Evolutionary conservation across 345 rosid genomes (phyloP).

Genomic region (Geranium brycei): DNA sequence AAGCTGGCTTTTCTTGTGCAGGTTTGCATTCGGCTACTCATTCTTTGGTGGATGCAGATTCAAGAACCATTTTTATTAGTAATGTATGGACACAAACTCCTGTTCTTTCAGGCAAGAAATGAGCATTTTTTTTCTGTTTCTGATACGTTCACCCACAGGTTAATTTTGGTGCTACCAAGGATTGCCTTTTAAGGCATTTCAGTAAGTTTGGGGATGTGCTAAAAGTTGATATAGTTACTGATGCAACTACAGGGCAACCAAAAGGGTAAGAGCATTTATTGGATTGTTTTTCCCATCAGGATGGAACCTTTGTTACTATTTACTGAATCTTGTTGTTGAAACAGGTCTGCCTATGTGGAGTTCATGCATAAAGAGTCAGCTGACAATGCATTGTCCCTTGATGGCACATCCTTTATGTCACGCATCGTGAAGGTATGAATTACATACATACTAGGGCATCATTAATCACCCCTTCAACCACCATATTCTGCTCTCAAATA

Average conservation of each 20-base stretch:
- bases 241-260: constrained; percentile 84
- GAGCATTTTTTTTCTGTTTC: neutral
- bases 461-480: neutral
- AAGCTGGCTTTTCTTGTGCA: neutral
- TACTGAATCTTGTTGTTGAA: constrained; percentile 4
- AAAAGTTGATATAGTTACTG: constrained; percentile 73
- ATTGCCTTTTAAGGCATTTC: constrained; percentile 78
- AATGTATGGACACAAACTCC: constrained; percentile 39
- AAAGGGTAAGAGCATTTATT: constrained; percentile 46
- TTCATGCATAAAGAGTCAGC: constrained; percentile 78
- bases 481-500: too few species aligned
- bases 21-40: constrained; percentile 27
- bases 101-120: neutral
- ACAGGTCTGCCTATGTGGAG: constrained; percentile 91
- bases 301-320: neutral
- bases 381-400: constrained; percentile 65
- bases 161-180: constrained; percentile 92
- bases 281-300: neutral
- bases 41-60: constrained; percentile 68
- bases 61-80: constrained; percentile 79
- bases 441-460: neutral
- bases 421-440: constrained; percentile 71
- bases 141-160: constrained; percentile 40
- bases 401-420: constrained; percentile 88
- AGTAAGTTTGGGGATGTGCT: constrained; percentile 86